These are phyloP conservation scores for Vicia faba DNA, from an alignment of 306 rosid genomes.

Conservation along the genomic window DNA sequence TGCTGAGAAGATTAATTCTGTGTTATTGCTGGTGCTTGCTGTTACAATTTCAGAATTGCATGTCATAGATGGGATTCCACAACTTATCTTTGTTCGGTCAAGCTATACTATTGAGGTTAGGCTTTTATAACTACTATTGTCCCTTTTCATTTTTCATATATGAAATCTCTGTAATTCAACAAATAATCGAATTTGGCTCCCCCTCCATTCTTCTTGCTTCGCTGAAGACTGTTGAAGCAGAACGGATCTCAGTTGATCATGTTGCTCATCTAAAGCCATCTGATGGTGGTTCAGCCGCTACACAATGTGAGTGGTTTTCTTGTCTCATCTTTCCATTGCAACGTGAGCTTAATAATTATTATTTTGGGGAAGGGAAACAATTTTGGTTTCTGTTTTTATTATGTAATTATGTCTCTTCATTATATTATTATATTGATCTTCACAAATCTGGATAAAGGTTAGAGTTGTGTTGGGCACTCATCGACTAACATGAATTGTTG, in stretches of 20 bases:
- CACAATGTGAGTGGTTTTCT: conserved; percentile 65
- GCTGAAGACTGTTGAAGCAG: conserved; percentile 95
- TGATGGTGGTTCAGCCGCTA: conserved; percentile 98
- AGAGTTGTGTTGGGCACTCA: conserved; percentile 8
- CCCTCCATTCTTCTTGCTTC: neutral
- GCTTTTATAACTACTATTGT: conserved; percentile 28
- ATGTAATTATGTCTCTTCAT: conserved; percentile 17
- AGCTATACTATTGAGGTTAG: conserved; percentile 95
- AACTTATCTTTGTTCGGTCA: conserved; percentile 84
- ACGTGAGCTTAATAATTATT: neutral
- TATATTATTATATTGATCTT: conserved; percentile 31
- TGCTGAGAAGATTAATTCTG: conserved; percentile 35
- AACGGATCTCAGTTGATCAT: conserved; percentile 95
- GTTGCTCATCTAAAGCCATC: conserved; percentile 99
- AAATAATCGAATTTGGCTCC: conserved; percentile 26
- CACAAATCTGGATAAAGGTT: conserved; percentile 11
- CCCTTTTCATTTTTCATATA: conserved; percentile 32
- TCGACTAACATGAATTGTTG: neutral
- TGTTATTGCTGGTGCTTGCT: conserved; percentile 38
- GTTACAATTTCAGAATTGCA: conserved; percentile 73
- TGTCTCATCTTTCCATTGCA: conserved; percentile 27
- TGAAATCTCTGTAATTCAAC: neutral
- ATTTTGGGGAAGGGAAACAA: conserved; percentile 6
- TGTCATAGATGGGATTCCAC: conserved; percentile 93
- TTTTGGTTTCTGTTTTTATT: conserved; percentile 6